phyloP scores from a whole-genome alignment of 1,284 basidiomycete genomes.

The Tylopilus sp. region DNA sequence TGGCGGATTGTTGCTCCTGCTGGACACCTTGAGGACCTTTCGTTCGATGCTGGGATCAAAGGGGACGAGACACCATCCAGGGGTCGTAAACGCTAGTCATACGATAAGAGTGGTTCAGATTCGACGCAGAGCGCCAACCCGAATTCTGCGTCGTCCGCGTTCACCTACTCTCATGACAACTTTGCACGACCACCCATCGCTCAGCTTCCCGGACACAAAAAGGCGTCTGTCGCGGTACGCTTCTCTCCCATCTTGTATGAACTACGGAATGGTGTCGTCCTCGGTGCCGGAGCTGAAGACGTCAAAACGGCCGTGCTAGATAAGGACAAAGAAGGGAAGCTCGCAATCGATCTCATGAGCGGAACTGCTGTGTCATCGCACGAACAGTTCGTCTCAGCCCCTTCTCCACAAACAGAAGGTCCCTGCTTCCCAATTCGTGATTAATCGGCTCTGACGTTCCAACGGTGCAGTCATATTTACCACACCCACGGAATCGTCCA shows the following conservation, averaged over 20 bases:
- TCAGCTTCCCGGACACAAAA: constrained; percentile 94
- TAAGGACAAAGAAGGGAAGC: constrained; percentile 63
- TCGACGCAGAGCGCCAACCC: constrained; percentile 27
- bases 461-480: constrained; percentile 47
- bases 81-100: constrained; percentile 52
- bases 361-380: constrained; percentile 7
- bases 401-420: constrained; percentile 28
- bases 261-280: constrained; percentile 61
- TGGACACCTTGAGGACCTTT: constrained; percentile 93
- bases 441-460: constrained; percentile 17
- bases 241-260: constrained; percentile 95
- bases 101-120: constrained; percentile 34
- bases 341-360: constrained; percentile 60
- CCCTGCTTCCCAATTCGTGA: constrained; percentile 36
- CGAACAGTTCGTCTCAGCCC: constrained; percentile 11
- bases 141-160: constrained; percentile 66
- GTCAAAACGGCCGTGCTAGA: constrained; percentile 54
- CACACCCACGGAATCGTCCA: constrained; percentile 52
- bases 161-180: constrained; percentile 93
- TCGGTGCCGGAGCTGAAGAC: constrained; percentile 41
- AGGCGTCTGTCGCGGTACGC: constrained; percentile 87
- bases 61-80: constrained; percentile 46
- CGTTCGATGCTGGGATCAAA: constrained; percentile 35
- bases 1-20: constrained; percentile 87
- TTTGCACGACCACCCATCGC: constrained; percentile 90